A percentile compares a stretch with the other conserved stretches of the same genome.
Evolutionary conservation across 352 stramenopile genomes (phyloP).

Genomic region (Pythium monospermum): DNA sequence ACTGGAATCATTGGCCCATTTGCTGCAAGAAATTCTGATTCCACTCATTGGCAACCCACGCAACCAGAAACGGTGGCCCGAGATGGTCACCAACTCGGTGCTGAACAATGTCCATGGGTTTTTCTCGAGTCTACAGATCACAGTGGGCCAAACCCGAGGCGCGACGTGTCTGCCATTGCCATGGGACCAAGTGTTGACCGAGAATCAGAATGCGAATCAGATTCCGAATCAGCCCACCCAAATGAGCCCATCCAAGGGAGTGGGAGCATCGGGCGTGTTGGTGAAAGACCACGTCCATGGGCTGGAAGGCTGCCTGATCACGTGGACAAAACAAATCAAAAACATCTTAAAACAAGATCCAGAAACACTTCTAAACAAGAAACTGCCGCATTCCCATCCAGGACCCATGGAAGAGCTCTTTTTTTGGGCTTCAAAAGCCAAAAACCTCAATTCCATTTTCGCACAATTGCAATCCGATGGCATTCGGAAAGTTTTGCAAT

Average conservation of each 20-base stretch:
- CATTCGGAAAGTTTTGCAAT: slow-evolving; percentile 84
- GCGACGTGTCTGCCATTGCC: slow-evolving; percentile 81
- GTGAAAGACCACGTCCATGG: slow-evolving; percentile 82
- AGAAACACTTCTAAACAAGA: slow-evolving; percentile 64
- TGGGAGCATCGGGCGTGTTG: slow-evolving; percentile 9
- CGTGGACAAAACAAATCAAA: slow-evolving; percentile 94
- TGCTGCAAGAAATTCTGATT: slow-evolving; percentile 74
- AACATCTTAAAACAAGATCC: slow-evolving; percentile 89
- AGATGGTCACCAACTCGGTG: slow-evolving; percentile 78
- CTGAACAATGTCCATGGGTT: slow-evolving; percentile 76
- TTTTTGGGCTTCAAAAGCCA: slow-evolving; percentile 84
- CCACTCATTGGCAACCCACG: slow-evolving; percentile 68
- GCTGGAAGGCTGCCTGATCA: slow-evolving; percentile 89
- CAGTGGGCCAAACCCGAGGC: slow-evolving; percentile 75
- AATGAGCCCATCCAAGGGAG: background rate
- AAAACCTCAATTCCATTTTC: slow-evolving; percentile 90
- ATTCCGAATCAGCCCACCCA: background rate
- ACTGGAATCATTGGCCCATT: slow-evolving; percentile 64
- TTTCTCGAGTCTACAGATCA: slow-evolving; percentile 86
- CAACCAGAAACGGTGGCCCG: slow-evolving; percentile 76
- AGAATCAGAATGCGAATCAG: slow-evolving; percentile 31
- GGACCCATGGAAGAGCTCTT: slow-evolving; percentile 84
- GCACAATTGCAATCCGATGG: slow-evolving; percentile 85
- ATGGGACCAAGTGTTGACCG: slow-evolving; percentile 66
- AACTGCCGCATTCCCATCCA: slow-evolving; percentile 44